Base-by-base conservation (phyloP, 495 filamentous ascomycete species). In the Poronia punctata region DNA sequence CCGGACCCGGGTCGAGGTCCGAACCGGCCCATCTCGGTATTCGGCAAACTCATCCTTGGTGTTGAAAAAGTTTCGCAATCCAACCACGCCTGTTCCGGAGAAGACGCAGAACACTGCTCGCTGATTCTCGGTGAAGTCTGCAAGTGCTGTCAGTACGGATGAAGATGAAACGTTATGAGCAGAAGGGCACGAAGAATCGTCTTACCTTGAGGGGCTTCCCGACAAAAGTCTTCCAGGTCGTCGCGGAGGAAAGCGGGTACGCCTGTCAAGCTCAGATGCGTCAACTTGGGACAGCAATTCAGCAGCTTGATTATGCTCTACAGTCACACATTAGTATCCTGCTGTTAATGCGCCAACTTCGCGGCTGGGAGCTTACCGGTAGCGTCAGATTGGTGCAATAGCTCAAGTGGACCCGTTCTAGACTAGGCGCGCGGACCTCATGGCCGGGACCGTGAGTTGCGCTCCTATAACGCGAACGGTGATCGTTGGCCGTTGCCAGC, bases 51-150 rank as follows among this genome's bases (percentile, higher is more conserved):
- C 48, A 0, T 54, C 49, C 22, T 67, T 54, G 11, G 52, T 69
- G 48, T 93, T 95, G 22, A 98, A 70, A 52, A 84, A 79, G 17
- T 76, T 66, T 17, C 93, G 86, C 4, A 99, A 75, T 33, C 73
- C 71, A 22, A 68, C 68, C 19, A 99, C 93, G 15, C 88, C 89
- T 24, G 76, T 68, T 7, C 93, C 92, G 12, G 88, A 95, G 62
- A 97, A 99, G 28, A 99, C 93, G 58, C 93, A 99, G 60, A 93
- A 99, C 15, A 97, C 87, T 7, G 84, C 80, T 40, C 92, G 80
- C 57, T 99, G 92, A 53, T 95, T 88, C 5, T 90, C 82, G 22
- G 88, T 97, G 56, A 99, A 99, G 63, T 96, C 93, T 82, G 35
- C n/a, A 18, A 31, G n/a, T 19, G 5, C 5, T n/a, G 16, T 37